Evolutionary conservation across 2,329 filamentous ascomycete genomes (phyloP).

Genomic region (Clonostachys byssicola): DNA sequence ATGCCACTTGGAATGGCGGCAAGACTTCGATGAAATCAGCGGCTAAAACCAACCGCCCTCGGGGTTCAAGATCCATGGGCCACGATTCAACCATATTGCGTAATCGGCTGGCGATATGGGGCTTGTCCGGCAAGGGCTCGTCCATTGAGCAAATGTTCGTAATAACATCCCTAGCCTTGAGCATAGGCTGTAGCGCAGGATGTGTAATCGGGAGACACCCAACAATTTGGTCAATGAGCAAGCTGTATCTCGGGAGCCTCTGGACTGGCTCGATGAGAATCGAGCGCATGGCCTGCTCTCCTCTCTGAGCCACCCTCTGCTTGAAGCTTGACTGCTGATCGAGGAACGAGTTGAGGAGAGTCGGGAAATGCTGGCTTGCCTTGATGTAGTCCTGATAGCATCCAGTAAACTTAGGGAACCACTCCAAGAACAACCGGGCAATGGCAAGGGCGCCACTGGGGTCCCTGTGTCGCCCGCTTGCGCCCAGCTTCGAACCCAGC

Average conservation of each 20-base stretch:
- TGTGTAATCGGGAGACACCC: slow-evolving; percentile 81
- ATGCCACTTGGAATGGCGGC: slow-evolving; percentile 59
- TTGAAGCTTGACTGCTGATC: slow-evolving; percentile 81
- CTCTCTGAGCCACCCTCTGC: slow-evolving; percentile 73
- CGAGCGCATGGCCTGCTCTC: slow-evolving; percentile 87
- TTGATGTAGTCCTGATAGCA: slow-evolving; percentile 93
- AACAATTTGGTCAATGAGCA: slow-evolving; percentile 95
- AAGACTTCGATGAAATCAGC: slow-evolving; percentile 75
- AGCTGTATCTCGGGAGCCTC: slow-evolving; percentile 85
- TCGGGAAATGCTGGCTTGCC: slow-evolving; percentile 82
- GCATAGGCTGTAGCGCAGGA: slow-evolving; percentile 75
- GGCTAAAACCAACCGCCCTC: slow-evolving; percentile 75
- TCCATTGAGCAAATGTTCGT: slow-evolving; percentile 96
- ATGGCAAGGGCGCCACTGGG: slow-evolving; percentile 74
- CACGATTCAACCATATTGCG: slow-evolving; percentile 74
- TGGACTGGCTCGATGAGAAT: slow-evolving; percentile 96
- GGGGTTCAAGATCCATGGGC: slow-evolving; percentile 67
- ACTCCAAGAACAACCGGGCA: slow-evolving; percentile 78
- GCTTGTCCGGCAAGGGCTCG: slow-evolving; percentile 63
- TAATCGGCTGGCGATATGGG: slow-evolving; percentile 69
- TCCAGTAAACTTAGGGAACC: slow-evolving; percentile 89
- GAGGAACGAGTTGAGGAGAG: slow-evolving; percentile 73
- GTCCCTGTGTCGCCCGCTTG: slow-evolving; percentile 51
- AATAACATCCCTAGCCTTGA: slow-evolving; percentile 89
- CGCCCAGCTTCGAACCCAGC: slow-evolving; percentile 35